Evolutionary conservation across 805 yeast species (phyloP), one percentile per base, ranked within the genome.

Genomic region (Candida boidinii): DNA sequence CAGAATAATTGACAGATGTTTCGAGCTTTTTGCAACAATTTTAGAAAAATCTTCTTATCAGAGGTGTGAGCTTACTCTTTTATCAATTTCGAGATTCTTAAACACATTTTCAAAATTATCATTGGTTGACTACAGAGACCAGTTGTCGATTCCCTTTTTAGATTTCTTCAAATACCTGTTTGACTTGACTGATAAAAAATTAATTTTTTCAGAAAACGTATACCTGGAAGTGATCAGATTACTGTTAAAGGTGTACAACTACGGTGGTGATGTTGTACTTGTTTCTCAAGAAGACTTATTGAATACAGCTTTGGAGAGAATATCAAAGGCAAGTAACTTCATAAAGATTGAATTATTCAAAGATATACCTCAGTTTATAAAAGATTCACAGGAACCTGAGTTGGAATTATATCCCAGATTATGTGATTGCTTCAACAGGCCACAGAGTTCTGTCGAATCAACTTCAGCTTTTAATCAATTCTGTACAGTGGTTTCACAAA

Each of bases 141-240:
- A 45, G 2, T 44, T 69, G 7, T 40, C 48, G 14, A 57, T 57
- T 3, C 79, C 73, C 30, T 63, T 66, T 28, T 46, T 44, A 23
- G 81, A 76, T 41, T 61, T 77, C 14, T 54, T 63, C 25, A 48
- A 54, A 1, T 77, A 73, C 66, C 38, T 74, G 7, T 26, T 58
- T 3, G 43, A 52, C 13, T 53, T 75, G 30, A 61, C 63, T 4
- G 53, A 56, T 1, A 69, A 62, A 21, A 44, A 51, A 3, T 49
- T 69, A 30, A 51, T 76, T 11, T 44, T 56, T 31, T 66, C 74
- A 1, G 63, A 57, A 12, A 1, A 26, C 15, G 11, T 22, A 9
- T n/a, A n/a, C n/a, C n/a, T n/a, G n/a, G n/a, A n/a, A n/a, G n/a
- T n/a, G n/a, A n/a, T n/a, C n/a, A n/a, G n/a, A n/a, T n/a, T n/a